phyloP scores from a whole-genome alignment of 1,284 basidiomycete species.

The Mrakiaceae sp. region DNA sequence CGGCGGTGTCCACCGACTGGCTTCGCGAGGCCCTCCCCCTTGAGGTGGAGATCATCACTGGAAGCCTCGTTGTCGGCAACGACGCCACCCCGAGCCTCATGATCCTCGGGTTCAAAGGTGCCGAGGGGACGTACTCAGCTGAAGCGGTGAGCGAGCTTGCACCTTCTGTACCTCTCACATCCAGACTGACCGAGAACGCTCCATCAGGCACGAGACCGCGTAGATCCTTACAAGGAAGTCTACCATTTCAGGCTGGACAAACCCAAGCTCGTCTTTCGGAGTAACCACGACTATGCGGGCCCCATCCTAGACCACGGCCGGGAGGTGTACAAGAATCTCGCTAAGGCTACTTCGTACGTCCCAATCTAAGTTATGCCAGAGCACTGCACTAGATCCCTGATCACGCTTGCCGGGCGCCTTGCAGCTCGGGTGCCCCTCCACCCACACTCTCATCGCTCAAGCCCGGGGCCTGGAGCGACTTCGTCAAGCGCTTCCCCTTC shows the following conservation, averaged over 20 bases:
- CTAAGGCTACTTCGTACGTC: no score
- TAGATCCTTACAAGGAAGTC: slow-evolving; percentile 55
- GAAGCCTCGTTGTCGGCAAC: slow-evolving; percentile 71
- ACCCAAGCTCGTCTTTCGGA: slow-evolving; percentile 53
- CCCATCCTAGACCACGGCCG: slow-evolving; percentile 55
- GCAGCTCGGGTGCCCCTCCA: background rate
- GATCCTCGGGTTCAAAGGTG: slow-evolving; percentile 61
- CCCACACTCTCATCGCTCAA: slow-evolving; percentile 23
- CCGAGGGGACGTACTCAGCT: slow-evolving; percentile 64
- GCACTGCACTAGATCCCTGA: no score
- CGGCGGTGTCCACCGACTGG: background rate
- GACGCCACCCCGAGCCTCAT: slow-evolving; percentile 67
- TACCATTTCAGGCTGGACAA: slow-evolving; percentile 58
- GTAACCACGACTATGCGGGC: slow-evolving; percentile 62
- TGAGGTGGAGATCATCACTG: slow-evolving; percentile 58
- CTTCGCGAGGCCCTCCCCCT: slow-evolving; percentile 49
- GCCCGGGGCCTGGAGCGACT: no score
- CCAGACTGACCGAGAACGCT: background rate
- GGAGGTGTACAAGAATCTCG: slow-evolving; percentile 43
- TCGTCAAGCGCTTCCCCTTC: slow-evolving; percentile 7
- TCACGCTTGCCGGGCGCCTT: no score
- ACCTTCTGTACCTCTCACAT: background rate
- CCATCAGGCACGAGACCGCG: background rate
- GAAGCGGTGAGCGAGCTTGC: slow-evolving; percentile 44
- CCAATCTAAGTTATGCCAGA: no score